These are phyloP conservation scores for Vitis labrusca DNA, from an alignment of 164 flowering plant species.

Conservation along the genomic window DNA sequence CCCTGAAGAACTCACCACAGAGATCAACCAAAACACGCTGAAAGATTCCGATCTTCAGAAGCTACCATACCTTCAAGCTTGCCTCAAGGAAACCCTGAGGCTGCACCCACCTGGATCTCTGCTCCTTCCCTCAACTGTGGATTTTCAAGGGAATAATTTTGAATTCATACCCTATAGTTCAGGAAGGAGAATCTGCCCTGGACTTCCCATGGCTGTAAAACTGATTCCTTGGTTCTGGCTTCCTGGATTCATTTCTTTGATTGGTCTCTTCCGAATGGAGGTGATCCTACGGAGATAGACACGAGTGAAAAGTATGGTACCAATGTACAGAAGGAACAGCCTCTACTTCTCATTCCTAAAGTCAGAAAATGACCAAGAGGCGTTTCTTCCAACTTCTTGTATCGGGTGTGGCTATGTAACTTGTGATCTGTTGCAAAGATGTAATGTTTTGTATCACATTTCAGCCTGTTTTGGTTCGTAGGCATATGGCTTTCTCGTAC, in stretches of 20 bases:
- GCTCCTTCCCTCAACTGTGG: conserved; percentile 14
- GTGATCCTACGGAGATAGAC: conserved; percentile 2
- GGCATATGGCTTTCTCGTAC: too few relatives aligned
- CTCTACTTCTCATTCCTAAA: conserved; percentile 16
- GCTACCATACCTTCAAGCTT: conserved; percentile 23
- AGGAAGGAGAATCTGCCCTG: conserved; percentile 34
- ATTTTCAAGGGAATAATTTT: conserved; percentile 22
- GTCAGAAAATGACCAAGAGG: too few relatives aligned
- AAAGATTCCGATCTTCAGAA: conserved; percentile 12
- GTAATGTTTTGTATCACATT: too few relatives aligned
- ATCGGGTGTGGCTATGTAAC: too few relatives aligned
- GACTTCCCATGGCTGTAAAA: conserved; percentile 22
- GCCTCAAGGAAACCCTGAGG: conserved; percentile 25
- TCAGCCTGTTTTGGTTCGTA: too few relatives aligned
- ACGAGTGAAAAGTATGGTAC: conserved; percentile 21
- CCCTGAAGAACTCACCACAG: conserved; percentile 13
- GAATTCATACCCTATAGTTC: conserved; percentile 21
- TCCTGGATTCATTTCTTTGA: conserved; percentile 18
- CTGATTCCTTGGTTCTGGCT: conserved; percentile 19
- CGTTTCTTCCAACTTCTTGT: too few relatives aligned
- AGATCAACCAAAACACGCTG: neutral
- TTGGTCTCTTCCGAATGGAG: conserved; percentile 22
- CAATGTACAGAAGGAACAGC: conserved; percentile 10
- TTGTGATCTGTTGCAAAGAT: too few relatives aligned
- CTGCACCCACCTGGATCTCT: conserved; percentile 29